Conservation (phyloP, 1,284 basidiomycete genomes). For the Erythrobasidium hasegawianum region DNA sequence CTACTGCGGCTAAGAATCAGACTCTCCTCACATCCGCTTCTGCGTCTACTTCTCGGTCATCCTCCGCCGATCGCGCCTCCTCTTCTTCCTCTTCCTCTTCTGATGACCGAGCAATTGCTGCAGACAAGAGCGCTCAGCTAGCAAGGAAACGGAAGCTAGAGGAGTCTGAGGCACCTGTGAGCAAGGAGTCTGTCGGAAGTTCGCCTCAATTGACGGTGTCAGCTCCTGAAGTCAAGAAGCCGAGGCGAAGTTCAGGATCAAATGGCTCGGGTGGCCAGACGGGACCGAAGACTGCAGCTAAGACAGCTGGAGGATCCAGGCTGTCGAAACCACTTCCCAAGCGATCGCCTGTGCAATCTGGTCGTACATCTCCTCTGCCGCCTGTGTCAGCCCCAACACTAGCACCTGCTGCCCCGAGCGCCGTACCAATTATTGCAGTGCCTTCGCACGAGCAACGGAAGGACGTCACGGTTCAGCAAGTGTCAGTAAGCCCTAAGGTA, state of each 20-base stretch:
- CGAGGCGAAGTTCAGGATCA: too few relatives aligned
- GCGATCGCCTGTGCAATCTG: conserved; percentile 11
- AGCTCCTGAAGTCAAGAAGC: too few relatives aligned
- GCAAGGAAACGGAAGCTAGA: conserved; percentile 3
- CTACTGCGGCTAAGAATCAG: not conserved
- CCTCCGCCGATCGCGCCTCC: not conserved
- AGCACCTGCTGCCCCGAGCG: too few relatives aligned
- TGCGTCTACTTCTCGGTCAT: not conserved
- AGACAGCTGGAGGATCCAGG: conserved; percentile 25
- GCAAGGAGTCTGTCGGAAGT: too few relatives aligned
- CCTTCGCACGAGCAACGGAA: too few relatives aligned
- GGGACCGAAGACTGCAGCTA: conserved; percentile 10
- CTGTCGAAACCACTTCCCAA: conserved; percentile 17
- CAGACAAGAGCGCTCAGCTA: not conserved
- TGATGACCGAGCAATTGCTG: too few relatives aligned
- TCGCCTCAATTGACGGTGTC: too few relatives aligned
- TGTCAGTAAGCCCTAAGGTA: too few relatives aligned
- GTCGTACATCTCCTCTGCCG: not conserved
- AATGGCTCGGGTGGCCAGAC: not conserved
- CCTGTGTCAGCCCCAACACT: not conserved
- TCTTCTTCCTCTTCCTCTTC: conserved; percentile 16
- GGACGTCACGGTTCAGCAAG: too few relatives aligned
- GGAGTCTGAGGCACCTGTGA: not conserved
- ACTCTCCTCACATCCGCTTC: not conserved
- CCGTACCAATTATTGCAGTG: too few relatives aligned